Evolutionary conservation across 495 filamentous ascomycete species (phyloP), one percentile per base, ranked within the genome.

Genomic region (Neurospora pannonica): DNA sequence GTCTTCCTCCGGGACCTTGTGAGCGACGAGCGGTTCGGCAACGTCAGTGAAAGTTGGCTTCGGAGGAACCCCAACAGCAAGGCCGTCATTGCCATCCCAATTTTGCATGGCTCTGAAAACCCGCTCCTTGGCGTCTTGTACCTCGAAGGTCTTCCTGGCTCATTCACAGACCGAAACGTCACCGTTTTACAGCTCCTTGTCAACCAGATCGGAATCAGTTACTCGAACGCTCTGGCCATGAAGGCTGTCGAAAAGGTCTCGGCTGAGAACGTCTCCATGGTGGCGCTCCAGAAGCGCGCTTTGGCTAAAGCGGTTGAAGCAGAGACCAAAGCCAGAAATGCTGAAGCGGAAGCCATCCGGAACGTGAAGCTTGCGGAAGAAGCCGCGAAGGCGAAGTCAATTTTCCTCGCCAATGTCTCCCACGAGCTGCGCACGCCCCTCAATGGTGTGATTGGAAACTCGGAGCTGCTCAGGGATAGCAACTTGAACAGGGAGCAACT

Each of bases 341-440:
- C 93, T 2, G 93, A 97, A 80, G 89, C 90, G 1, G 90, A 93
- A 79, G 94, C 94, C 11, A 92, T 94, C 75, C 90, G 92, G 70
- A 95, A 94, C 75, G 92, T 97, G 75, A 92, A 93, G 78, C 86
- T 97, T 17, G 95, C 95, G 70, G 94, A 97, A 80, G 94, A 97
- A 81, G 94, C 94, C 13, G 93, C 94, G 43, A 93, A 91, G 80
- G 94, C 93, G 15, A 97, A 97, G 81, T 92, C 91, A 8, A 94
- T 97, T 70, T 97, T 97, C 86, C 87, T 97, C 28, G 94, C 94
- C 21, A 97, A 97, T 78, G 94, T 97, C 19, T 95, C 92, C 4
- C 93, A 96, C 78, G 93, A 96, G 81, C 83, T 95, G 70, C 90
- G 94, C 28, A 96, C 94, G 4, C 95, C 93, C 0, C 88, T 97